phyloP scores from a whole-genome alignment of 2,329 filamentous ascomycete species.

The Trichoderma sp. region DNA sequence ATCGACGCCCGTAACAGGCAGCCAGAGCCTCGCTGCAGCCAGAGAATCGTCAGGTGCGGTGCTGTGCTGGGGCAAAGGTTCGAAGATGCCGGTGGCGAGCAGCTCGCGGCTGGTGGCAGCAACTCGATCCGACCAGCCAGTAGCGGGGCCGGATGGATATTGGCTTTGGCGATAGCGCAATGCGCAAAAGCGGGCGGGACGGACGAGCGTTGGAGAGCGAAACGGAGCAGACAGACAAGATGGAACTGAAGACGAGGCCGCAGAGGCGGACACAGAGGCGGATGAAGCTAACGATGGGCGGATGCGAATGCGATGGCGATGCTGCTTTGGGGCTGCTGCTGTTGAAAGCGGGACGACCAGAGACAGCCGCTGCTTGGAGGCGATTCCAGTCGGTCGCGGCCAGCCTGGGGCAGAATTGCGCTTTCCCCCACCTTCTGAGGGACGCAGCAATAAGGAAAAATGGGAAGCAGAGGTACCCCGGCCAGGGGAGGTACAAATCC shows the following conservation, averaged over 20 bases:
- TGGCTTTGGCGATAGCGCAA: conserved; percentile 8
- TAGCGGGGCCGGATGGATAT: conserved; percentile 2
- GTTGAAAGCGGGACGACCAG: conserved; percentile 10
- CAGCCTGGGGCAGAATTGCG: conserved; percentile 27
- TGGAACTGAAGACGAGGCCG: background rate
- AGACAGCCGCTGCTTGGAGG: background rate
- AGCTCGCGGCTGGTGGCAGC: conserved; percentile 3
- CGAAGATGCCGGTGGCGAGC: conserved; percentile 20
- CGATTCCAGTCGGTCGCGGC: conserved; percentile 14
- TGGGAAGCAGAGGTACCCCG: background rate
- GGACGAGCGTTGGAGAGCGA: background rate
- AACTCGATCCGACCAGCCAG: background rate
- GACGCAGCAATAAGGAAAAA: background rate
- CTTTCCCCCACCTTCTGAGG: conserved; percentile 20
- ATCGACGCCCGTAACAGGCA: conserved; percentile 10
- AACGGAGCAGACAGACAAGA: background rate
- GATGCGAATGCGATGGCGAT: background rate
- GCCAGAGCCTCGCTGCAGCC: conserved; percentile 1
- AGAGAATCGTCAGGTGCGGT: background rate
- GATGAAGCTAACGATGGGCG: background rate
- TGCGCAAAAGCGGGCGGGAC: background rate
- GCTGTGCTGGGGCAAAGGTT: background rate
- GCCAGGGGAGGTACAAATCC: conserved; percentile 21
- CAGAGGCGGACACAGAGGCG: background rate
- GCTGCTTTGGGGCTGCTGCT: conserved; percentile 1